Percentiles rank a stretch among this genome's conserved stretches.
These are phyloP conservation scores for Phytophthora multivora DNA, from an alignment of 352 stramenopile genomes.

Conservation along the genomic window DNA sequence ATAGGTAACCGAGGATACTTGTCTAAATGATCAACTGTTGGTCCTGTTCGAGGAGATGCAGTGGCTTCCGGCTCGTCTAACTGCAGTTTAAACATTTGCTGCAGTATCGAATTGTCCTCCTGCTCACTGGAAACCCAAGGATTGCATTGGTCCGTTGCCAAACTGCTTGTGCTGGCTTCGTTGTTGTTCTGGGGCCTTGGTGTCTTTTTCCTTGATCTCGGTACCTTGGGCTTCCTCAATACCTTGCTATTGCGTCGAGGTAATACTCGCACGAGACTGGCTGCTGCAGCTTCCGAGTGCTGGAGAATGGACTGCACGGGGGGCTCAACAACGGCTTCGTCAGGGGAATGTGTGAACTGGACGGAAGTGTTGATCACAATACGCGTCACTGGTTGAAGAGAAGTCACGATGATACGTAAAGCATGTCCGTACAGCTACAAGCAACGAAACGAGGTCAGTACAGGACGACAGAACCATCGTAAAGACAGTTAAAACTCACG, in stretches of 20 bases:
- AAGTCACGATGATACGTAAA: constrained; percentile 51
- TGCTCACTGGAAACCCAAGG: constrained; percentile 18
- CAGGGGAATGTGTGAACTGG: constrained; percentile 42
- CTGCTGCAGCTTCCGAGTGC: not conserved
- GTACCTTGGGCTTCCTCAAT: constrained; percentile 1
- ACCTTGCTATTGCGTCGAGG: constrained; percentile 3
- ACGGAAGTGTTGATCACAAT: constrained; percentile 65
- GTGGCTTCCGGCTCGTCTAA: constrained; percentile 9
- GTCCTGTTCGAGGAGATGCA: constrained; percentile 13
- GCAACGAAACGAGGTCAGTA: not conserved
- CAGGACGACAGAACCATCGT: too few species aligned
- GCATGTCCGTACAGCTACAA: constrained; percentile 57
- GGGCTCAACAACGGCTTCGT: constrained; percentile 19
- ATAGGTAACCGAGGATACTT: constrained; percentile 8
- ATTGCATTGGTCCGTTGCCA: constrained; percentile 30
- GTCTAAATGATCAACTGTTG: constrained; percentile 6
- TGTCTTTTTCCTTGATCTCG: constrained; percentile 4
- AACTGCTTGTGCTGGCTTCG: constrained; percentile 19
- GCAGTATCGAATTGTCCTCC: constrained; percentile 1
- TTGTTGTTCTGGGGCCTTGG: constrained; percentile 11
- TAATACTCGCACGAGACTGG: not conserved
- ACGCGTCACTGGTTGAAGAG: constrained; percentile 40
- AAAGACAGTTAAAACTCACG: constrained; percentile 31
- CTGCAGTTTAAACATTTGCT: constrained; percentile 4
- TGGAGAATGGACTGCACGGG: constrained; percentile 8